phyloP scores from a whole-genome alignment of 1,139 yeast genomes.

The Protomyces inouyei region DNA sequence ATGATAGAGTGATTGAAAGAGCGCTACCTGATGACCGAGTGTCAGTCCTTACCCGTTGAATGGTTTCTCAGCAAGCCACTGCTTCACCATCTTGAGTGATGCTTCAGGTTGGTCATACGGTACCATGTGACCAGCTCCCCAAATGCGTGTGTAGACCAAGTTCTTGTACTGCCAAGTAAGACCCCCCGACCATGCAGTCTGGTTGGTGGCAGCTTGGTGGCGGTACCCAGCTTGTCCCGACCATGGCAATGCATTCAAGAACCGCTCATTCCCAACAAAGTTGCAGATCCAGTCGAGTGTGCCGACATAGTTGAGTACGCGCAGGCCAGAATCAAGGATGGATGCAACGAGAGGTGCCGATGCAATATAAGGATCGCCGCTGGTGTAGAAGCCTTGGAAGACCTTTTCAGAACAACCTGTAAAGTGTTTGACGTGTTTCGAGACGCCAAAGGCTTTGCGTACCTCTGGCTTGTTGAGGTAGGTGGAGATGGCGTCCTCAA shows the following conservation, averaged over 20 bases:
- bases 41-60: not conserved
- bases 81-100: conserved; percentile 68
- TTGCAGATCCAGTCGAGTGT: conserved; percentile 87
- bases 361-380: conserved; percentile 2
- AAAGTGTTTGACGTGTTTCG: conserved; percentile 59
- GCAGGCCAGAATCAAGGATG: conserved; percentile 49
- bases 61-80: conserved; percentile 49
- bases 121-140: conserved; percentile 62
- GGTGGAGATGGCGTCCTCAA: conserved; percentile 57
- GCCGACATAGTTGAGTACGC: conserved; percentile 79
- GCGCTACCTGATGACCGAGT: no score
- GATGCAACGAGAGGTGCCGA: conserved; percentile 31
- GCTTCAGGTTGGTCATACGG: conserved; percentile 77
- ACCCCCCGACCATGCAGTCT: conserved; percentile 41
- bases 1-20: no score
- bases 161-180: conserved; percentile 41
- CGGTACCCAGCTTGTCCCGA: conserved; percentile 41
- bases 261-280: conserved; percentile 81
- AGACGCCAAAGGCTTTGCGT: conserved; percentile 83
- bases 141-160: conserved; percentile 60
- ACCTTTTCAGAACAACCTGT: conserved; percentile 85
- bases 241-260: conserved; percentile 70
- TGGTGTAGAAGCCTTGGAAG: conserved; percentile 43
- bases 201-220: conserved; percentile 40
- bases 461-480: conserved; percentile 66